Evolutionary conservation across 75 land plant genomes (phyloP).

Genomic region (Azolla pinnata): DNA sequence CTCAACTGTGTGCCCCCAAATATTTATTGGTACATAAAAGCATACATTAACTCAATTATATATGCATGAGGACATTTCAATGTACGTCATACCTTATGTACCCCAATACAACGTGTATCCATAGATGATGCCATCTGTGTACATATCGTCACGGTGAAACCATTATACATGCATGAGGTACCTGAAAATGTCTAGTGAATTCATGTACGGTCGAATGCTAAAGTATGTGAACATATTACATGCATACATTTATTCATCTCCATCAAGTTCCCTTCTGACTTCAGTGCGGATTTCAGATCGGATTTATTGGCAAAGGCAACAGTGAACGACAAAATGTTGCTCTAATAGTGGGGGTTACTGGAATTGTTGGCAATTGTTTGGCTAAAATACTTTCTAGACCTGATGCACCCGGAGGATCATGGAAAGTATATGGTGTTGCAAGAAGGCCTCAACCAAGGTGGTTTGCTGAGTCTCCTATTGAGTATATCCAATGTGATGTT

Average conservation of each 20-base stretch:
- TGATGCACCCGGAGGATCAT: slow-evolving; percentile 22
- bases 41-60: too few species aligned
- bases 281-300: background rate
- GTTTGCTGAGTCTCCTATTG: slow-evolving; percentile 1
- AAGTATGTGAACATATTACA: background rate
- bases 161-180: background rate
- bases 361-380: slow-evolving; percentile 63
- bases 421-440: slow-evolving; percentile 31
- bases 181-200: background rate
- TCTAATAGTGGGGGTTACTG: slow-evolving; percentile 35
- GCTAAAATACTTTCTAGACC: slow-evolving; percentile 40
- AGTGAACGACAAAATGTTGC: slow-evolving; percentile 15
- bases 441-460: slow-evolving; percentile 17
- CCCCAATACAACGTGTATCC: background rate
- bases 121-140: background rate
- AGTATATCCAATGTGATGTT: slow-evolving; percentile 24
- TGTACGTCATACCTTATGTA: too few species aligned
- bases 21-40: too few species aligned
- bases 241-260: background rate
- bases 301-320: background rate
- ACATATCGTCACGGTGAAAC: background rate
- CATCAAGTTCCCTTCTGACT: background rate
- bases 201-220: background rate
- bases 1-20: too few species aligned
- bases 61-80: too few species aligned